Base-by-base conservation (phyloP, 2,329 filamentous ascomycete species). In the Aspergillus clavatus region DNA sequence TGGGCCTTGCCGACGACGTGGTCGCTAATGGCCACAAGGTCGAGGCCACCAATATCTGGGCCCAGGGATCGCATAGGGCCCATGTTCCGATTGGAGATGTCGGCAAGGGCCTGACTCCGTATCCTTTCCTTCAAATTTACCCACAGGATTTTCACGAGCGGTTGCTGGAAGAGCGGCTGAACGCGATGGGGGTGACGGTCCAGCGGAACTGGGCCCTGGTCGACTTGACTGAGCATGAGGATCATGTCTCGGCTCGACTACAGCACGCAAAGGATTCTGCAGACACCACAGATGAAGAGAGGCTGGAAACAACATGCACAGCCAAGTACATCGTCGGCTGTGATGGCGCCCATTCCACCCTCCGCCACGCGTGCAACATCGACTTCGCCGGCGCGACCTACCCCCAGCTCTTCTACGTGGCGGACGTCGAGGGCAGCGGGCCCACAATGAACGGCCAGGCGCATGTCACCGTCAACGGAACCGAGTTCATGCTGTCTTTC, bases 341-440 rank as follows among this genome's bases (percentile, higher is more conserved):
- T 5, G 78, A 81, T 31, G 77, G 78, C 1, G 72, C 75, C 0
- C 70, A 72, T 14, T 78, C 74, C 0, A 68, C 64, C 2, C 69
- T 80, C 2, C 72, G 77, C 14, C 68, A 66, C 42, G 50, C 55
- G 0, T 65, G 70, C 18, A 56, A 54, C 14, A 59, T 75, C 19
- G 57, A 58, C 5, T 76, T 71, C 40, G 61, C 70, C 4, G 73
- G 73, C 1, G 68, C 58, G 2, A 60, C 66, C 1, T 76, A 75
- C 40, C 56, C 62, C 1, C 70, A 72, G 33, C 56, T 69, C 3
- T 76, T 74, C 46, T 67, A 72, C 26, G 69, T 76, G 14, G 67
- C 67, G 33, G 74, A 76, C 42, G 58, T 69, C 5, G 62, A 67
- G 37, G 62, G 57, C n/a, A 54, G 54, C 24, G 57, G 60, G 11